phyloP scores from a whole-genome alignment of 345 rosid genomes.

The Moricandia moricandioides region DNA sequence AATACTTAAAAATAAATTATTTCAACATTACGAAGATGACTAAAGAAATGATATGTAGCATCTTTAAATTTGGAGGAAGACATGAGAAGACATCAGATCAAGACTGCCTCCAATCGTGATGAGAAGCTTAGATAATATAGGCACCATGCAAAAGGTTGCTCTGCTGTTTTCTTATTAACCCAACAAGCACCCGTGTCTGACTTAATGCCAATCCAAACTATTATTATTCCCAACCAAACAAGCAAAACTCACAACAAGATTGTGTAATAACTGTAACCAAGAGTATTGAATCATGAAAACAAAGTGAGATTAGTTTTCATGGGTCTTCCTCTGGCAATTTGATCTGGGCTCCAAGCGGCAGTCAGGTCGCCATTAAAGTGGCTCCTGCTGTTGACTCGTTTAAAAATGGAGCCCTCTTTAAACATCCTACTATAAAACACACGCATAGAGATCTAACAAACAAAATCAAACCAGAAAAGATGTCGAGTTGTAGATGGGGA shows the following conservation, averaged over 20 bases:
- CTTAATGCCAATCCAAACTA: slow-evolving; percentile 25
- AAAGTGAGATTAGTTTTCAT: background rate
- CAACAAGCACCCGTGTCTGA: slow-evolving; percentile 43
- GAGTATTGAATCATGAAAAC: background rate
- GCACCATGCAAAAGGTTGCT: slow-evolving; percentile 39
- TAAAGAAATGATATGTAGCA: background rate
- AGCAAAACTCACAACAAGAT: background rate
- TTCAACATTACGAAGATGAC: too few species aligned
- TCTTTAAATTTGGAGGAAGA: background rate
- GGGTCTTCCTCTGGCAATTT: background rate
- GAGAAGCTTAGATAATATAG: slow-evolving; percentile 25
- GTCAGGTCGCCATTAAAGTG: slow-evolving; percentile 35
- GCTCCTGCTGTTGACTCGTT: slow-evolving; percentile 42
- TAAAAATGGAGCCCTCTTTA: slow-evolving; percentile 22
- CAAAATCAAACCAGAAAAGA: background rate
- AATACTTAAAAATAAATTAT: too few species aligned
- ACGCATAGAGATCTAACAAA: background rate
- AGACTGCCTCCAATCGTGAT: slow-evolving; percentile 36
- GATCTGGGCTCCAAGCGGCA: background rate
- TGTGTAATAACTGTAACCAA: background rate
- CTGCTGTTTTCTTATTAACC: slow-evolving; percentile 34
- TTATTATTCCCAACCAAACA: background rate
- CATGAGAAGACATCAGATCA: background rate
- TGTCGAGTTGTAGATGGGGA: background rate
- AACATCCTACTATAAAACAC: too few species aligned